Evolutionary conservation across 148 eudicot species (phyloP).

Genomic region (Linanthus parryae): DNA sequence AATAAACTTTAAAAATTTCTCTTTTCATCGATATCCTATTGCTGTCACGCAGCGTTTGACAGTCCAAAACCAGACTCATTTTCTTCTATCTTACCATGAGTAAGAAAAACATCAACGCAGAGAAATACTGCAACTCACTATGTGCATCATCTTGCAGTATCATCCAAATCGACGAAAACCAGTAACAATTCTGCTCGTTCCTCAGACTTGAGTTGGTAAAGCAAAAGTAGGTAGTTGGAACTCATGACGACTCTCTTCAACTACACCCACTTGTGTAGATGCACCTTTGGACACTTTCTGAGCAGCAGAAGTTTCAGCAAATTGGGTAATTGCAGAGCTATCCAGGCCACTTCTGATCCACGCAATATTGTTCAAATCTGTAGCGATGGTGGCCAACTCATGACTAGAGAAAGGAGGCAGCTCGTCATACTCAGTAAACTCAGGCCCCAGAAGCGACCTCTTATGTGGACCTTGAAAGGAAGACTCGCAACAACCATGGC

Average conservation of each 20-base stretch:
- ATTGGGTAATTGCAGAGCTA: slow-evolving; percentile 20
- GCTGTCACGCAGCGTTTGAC: too few species aligned
- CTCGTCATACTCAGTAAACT: slow-evolving; percentile 79
- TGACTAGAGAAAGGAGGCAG: slow-evolving; percentile 41
- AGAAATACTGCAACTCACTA: too few species aligned
- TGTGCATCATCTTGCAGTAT: slow-evolving; percentile 1
- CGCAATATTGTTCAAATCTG: slow-evolving; percentile 68
- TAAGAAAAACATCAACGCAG: too few species aligned
- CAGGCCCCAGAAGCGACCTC: slow-evolving; percentile 72
- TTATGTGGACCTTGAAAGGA: slow-evolving; percentile 16
- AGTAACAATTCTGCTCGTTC: slow-evolving; percentile 32
- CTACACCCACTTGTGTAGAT: slow-evolving; percentile 8
- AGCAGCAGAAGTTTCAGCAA: slow-evolving; percentile 18
- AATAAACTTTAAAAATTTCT: too few species aligned
- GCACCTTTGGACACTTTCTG: too few species aligned
- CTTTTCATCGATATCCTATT: too few species aligned
- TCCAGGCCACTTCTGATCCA: slow-evolving; percentile 86
- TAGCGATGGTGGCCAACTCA: slow-evolving; percentile 60
- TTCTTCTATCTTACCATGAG: too few species aligned
- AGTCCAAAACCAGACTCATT: too few species aligned
- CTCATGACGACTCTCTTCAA: slow-evolving; percentile 11
- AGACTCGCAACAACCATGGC: slow-evolving; percentile 63
- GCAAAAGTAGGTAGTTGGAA: slow-evolving; percentile 28
- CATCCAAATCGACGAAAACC: background rate
- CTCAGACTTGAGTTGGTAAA: slow-evolving; percentile 40